These are phyloP conservation scores for Penicillium roqueforti DNA, from an alignment of 495 filamentous ascomycete genomes.

Conservation along the genomic window DNA sequence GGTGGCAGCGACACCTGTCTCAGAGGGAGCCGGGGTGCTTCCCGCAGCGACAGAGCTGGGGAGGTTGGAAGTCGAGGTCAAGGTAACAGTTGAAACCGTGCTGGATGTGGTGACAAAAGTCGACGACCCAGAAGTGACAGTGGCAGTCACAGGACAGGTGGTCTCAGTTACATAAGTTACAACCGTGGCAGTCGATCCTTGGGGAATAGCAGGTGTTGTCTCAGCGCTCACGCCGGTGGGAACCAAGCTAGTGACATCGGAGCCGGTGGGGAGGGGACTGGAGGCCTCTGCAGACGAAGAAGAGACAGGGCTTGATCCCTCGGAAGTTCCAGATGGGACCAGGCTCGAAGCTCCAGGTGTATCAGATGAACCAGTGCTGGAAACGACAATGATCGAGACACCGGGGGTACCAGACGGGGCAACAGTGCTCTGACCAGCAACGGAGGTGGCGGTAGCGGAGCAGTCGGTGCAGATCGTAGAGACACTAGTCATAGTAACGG, in stretches of 20 bases:
- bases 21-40: slow-evolving; percentile 7
- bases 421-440: background rate
- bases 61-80: slow-evolving; percentile 19
- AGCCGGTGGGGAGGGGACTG: slow-evolving; percentile 1
- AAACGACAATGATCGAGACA: slow-evolving; percentile 1
- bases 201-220: slow-evolving; percentile 9
- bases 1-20: background rate
- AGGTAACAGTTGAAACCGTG: slow-evolving; percentile 38
- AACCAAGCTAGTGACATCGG: slow-evolving; percentile 14
- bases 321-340: background rate
- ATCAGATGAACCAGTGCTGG: slow-evolving; percentile 4
- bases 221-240: slow-evolving; percentile 12
- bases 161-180: slow-evolving; percentile 39
- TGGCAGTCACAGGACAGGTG: slow-evolving; percentile 40
- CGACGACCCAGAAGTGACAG: slow-evolving; percentile 32
- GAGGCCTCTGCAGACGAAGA: slow-evolving; percentile 1
- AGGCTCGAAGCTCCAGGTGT: slow-evolving; percentile 2
- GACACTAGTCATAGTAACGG: slow-evolving; percentile 30
- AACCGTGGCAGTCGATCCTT: slow-evolving; percentile 24
- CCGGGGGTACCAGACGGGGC: background rate
- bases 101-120: slow-evolving; percentile 32
- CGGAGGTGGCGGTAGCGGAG: slow-evolving; percentile 15
- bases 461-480: slow-evolving; percentile 35
- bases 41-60: slow-evolving; percentile 11
- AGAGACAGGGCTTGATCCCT: slow-evolving; percentile 4